phyloP scores from a whole-genome alignment of 2,329 filamentous ascomycete genomes.

The Fusarium hostae region DNA sequence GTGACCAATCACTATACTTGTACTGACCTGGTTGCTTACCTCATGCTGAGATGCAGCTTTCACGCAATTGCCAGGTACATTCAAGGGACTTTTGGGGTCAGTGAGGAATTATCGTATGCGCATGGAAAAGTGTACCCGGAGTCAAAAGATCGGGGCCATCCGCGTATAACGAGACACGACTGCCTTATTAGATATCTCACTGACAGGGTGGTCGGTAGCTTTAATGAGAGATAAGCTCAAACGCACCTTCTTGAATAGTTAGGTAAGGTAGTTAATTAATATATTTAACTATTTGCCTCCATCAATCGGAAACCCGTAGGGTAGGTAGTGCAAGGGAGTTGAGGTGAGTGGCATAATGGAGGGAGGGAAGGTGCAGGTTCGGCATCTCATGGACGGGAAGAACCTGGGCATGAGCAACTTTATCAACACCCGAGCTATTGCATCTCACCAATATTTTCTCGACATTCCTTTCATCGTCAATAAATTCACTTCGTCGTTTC shows the following conservation, averaged over 20 bases:
- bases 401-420: neutral
- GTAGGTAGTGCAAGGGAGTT: neutral
- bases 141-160: neutral
- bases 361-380: neutral
- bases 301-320: neutral
- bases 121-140: neutral
- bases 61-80: neutral
- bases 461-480: neutral
- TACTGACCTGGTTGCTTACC: neutral
- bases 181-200: neutral
- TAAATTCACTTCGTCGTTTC: neutral
- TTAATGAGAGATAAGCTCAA: neutral
- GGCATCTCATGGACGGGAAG: neutral
- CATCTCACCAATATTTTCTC: neutral
- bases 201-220: neutral
- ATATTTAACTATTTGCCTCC: neutral
- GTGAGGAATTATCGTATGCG: neutral
- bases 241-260: neutral
- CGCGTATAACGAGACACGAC: neutral
- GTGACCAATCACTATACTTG: neutral
- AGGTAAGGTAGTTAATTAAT: neutral
- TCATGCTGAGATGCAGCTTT: neutral
- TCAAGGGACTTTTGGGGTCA: conserved; percentile 6
- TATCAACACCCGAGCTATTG: neutral
- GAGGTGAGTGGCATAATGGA: neutral